Evolutionary conservation across 192 early-diverging fungal species (phyloP), one percentile per base, ranked within the genome.

Genomic region (Coemansia sp.): DNA sequence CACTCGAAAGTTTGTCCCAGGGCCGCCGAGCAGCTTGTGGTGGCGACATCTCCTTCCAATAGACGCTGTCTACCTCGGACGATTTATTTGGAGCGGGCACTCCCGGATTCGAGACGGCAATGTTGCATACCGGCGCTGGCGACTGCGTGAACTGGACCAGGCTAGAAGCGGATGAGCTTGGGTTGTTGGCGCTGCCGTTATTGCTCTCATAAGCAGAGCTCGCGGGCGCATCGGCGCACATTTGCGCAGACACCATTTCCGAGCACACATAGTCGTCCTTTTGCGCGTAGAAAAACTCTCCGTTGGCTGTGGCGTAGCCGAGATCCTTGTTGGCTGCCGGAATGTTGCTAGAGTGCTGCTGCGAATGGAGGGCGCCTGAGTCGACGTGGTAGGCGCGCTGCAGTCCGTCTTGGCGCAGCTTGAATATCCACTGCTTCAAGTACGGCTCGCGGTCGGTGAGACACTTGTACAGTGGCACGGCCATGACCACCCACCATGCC

Each of bases 401-500:
- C 56, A 74, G 29, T 1, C 65, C 71, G 38, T 74, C 71, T 1
- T 63, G 32, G 19, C 65, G 52, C 42, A 74, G 56, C 56, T 58
- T 74, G 18, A n/a, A 39, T 0, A 60, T 32, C 71, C 71, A 79
- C 39, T 17, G 1, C 15, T 33, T 41, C 34, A 79, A 46, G 38
- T 72, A 72, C 14, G 11, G 18, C 18, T 68, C 27, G 12, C 60
- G 37, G 48, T 53, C 50, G 50, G 68, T 56, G 15, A 72, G 4
- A 52, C 76, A 69, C 21, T 65, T 67, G 26, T 29, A 58, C 18
- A 79, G 4, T 1, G 76, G 66, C 26, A 60, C 57, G 10, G 41
- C 69, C 76, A 79, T 79, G 34, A 69, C 59, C 2, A 39, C 21
- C 76, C 70, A 79, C 69, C 69, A 81, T 17, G 72, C 53, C 17